A percentile compares a stretch with the other conserved stretches of the same genome.
These are phyloP conservation scores for Gliomastix tumulicola DNA, from an alignment of 2,329 filamentous ascomycete genomes.

Conservation along the genomic window DNA sequence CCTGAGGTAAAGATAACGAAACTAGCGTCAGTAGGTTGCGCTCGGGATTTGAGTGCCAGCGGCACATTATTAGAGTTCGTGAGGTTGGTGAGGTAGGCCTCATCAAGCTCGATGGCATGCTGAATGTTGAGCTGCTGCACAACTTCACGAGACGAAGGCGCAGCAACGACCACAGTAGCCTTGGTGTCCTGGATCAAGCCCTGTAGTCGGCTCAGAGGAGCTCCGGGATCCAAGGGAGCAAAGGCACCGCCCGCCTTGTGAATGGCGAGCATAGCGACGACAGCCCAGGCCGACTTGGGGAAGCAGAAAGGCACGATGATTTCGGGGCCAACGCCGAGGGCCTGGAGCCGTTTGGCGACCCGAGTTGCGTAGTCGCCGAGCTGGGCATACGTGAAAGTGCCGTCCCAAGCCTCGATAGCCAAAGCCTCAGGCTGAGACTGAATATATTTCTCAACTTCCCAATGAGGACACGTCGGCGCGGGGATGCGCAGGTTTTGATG, in stretches of 20 bases:
- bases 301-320: slow-evolving; percentile 4
- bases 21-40: slow-evolving; percentile 6
- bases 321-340: slow-evolving; percentile 8
- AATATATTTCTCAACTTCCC: slow-evolving; percentile 28
- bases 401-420: slow-evolving; percentile 37
- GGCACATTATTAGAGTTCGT: background rate
- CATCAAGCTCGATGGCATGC: background rate
- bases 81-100: background rate
- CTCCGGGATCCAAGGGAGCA: slow-evolving; percentile 3
- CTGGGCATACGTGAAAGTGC: slow-evolving; percentile 29
- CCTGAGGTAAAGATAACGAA: slow-evolving; percentile 4
- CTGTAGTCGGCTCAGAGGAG: background rate
- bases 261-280: slow-evolving; percentile 5
- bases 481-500: no score
- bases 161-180: slow-evolving; percentile 4
- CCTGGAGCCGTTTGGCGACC: slow-evolving; percentile 25
- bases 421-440: slow-evolving; percentile 16
- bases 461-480: no score
- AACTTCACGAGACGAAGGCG: no score
- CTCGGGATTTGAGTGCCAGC: no score
- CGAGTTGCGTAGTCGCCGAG: slow-evolving; percentile 15
- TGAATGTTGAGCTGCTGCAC: no score
- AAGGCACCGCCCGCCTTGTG: slow-evolving; percentile 5
- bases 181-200: slow-evolving; percentile 14
- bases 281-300: slow-evolving; percentile 4